These are phyloP conservation scores for Pseudonectria foliicola DNA, from an alignment of 2,329 filamentous ascomycete species.

Conservation along the genomic window DNA sequence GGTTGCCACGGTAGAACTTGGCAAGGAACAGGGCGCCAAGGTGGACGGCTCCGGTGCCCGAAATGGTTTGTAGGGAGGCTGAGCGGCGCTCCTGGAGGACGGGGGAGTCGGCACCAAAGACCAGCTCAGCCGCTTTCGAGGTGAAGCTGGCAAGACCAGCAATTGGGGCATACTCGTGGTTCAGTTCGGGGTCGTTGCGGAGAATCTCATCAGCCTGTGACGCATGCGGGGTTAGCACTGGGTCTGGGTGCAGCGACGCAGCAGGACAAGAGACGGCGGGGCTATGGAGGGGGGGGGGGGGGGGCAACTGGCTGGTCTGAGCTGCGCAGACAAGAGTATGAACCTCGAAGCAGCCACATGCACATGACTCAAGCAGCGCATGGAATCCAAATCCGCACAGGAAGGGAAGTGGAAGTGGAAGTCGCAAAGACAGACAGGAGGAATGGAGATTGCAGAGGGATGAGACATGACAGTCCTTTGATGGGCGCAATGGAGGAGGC, in stretches of 20 bases:
- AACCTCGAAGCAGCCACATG: slow-evolving; percentile 13
- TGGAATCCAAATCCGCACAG: slow-evolving; percentile 7
- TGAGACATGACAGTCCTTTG: neutral
- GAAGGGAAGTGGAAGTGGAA: too few species aligned
- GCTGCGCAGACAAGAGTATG: too few species aligned
- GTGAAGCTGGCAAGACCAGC: slow-evolving; percentile 82
- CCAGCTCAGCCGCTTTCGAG: slow-evolving; percentile 81
- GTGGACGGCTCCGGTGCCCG: slow-evolving; percentile 91
- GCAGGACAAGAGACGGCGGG: slow-evolving; percentile 10
- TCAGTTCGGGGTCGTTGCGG: slow-evolving; percentile 78
- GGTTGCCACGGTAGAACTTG: slow-evolving; percentile 76
- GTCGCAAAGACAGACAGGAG: too few species aligned
- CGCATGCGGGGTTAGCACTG: slow-evolving; percentile 17
- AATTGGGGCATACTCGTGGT: slow-evolving; percentile 98
- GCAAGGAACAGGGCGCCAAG: slow-evolving; percentile 88
- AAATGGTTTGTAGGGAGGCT: slow-evolving; percentile 86
- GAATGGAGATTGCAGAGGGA: neutral
- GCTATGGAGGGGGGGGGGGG: slow-evolving; percentile 7
- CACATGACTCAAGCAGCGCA: slow-evolving; percentile 15
- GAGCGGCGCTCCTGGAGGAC: slow-evolving; percentile 78
- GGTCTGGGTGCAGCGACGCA: slow-evolving; percentile 2
- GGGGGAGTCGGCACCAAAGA: slow-evolving; percentile 72
- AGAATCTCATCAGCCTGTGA: slow-evolving; percentile 82
- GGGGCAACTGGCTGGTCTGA: slow-evolving; percentile 9
- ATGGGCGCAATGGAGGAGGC: neutral